Evolutionary conservation across 495 filamentous ascomycete species (phyloP).

Genomic region (Xylaria nigripes): DNA sequence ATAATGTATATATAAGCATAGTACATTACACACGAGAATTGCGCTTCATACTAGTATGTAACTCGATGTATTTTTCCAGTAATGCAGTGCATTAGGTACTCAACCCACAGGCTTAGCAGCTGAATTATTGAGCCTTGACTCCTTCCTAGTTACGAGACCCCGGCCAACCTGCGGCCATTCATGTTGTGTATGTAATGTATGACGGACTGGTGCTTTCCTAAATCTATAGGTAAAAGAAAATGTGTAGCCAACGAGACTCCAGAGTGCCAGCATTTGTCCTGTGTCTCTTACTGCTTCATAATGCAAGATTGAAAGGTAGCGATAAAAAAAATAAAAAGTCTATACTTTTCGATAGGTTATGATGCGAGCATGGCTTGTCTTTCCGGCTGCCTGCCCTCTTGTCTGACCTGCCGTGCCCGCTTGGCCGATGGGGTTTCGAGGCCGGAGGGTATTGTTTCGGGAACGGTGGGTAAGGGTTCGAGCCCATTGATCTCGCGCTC

Average conservation of each 20-base stretch:
- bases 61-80: too few species aligned
- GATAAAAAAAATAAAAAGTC: not conserved
- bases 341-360: conserved; percentile 3
- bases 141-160: not conserved
- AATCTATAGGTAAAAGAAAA: not conserved
- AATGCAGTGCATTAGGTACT: not conserved
- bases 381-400: conserved; percentile 30
- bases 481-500: conserved; percentile 54
- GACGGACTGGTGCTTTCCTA: not conserved
- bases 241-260: not conserved
- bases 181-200: not conserved
- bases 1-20: not conserved
- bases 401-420: conserved; percentile 13
- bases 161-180: not conserved
- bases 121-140: not conserved
- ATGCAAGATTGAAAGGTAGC: not conserved
- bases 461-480: conserved; percentile 51
- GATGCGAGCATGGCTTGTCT: conserved; percentile 42
- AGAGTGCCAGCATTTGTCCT: not conserved
- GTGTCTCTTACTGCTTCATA: conserved; percentile 1
- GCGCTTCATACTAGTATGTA: too few species aligned
- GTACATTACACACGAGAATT: too few species aligned
- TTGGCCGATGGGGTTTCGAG: conserved; percentile 1
- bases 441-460: conserved; percentile 36
- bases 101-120: not conserved